phyloP scores from a whole-genome alignment of 495 filamentous ascomycete genomes.

The Hypomontagnella submonticulosa region DNA sequence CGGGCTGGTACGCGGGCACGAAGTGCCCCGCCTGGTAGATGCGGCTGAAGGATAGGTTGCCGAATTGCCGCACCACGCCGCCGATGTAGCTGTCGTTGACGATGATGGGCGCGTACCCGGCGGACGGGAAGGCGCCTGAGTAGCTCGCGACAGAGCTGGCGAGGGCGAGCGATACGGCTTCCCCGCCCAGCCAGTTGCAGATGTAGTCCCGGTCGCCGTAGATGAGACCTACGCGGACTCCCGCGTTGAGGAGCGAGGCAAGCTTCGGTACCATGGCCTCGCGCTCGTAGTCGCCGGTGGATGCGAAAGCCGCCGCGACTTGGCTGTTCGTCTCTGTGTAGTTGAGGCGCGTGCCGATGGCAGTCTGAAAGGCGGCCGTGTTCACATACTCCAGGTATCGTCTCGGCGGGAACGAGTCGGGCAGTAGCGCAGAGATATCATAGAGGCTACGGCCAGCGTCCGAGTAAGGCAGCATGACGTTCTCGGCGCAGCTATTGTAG shows the following conservation, averaged over 20 bases:
- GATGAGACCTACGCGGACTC: conserved; percentile 74
- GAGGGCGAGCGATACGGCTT: conserved; percentile 67
- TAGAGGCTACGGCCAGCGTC: conserved; percentile 66
- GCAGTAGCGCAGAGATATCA: conserved; percentile 65
- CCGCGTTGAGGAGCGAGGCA: conserved; percentile 62
- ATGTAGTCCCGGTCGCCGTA: conserved; percentile 75
- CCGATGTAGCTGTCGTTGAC: conserved; percentile 64
- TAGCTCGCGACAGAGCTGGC: conserved; percentile 52
- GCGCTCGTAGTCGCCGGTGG: conserved; percentile 64
- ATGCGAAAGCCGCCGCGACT: conserved; percentile 63
- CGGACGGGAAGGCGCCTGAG: conserved; percentile 52
- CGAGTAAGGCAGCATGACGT: conserved; percentile 60
- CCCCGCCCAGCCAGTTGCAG: conserved; percentile 75
- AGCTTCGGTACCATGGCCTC: conserved; percentile 60
- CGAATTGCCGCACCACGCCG: conserved; percentile 69
- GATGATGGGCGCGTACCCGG: conserved; percentile 65
- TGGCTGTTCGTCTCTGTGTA: conserved; percentile 65
- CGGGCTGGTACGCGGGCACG: conserved; percentile 73
- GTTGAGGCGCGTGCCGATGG: conserved; percentile 74
- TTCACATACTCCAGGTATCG: conserved; percentile 74
- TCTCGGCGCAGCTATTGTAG: conserved; percentile 53
- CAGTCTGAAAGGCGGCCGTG: conserved; percentile 68
- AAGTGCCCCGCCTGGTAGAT: conserved; percentile 71
- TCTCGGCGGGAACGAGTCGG: conserved; percentile 71
- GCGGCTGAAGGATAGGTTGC: conserved; percentile 70